Percentiles rank a stretch among this genome's conserved stretches.
Evolutionary conservation across 106 monocot genomes (phyloP).

Genomic region (Acorus calamus): DNA sequence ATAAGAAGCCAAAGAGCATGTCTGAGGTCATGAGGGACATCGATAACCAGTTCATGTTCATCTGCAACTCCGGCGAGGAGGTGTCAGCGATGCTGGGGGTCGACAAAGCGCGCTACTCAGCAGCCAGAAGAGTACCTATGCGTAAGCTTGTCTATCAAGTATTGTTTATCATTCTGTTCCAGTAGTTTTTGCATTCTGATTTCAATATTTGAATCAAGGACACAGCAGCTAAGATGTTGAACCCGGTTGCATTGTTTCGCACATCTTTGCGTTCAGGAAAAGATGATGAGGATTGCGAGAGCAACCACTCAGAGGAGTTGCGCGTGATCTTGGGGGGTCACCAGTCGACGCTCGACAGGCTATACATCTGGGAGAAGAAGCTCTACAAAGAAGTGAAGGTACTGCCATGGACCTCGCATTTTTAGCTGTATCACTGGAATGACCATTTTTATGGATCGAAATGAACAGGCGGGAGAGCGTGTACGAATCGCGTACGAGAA

Average conservation of each 20-base stretch:
- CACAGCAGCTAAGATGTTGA: constrained; percentile 4
- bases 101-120: background rate
- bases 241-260: constrained; percentile 6
- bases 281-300: background rate
- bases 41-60: too few species aligned
- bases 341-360: constrained; percentile 12
- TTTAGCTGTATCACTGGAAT: background rate
- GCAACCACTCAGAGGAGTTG: constrained; percentile 2
- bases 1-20: too few species aligned
- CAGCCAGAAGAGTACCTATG: too few species aligned
- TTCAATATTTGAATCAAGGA: too few species aligned
- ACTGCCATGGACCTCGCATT: background rate
- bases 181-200: too few species aligned
- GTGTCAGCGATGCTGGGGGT: too few species aligned
- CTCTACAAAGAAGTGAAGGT: constrained; percentile 15
- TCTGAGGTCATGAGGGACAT: too few species aligned
- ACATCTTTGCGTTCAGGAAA: constrained; percentile 5
- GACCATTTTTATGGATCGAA: background rate
- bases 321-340: background rate
- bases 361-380: constrained; percentile 19
- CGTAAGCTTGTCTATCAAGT: background rate
- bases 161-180: too few species aligned
- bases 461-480: too few species aligned
- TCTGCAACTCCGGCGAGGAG: too few species aligned
- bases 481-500: too few species aligned